These are phyloP conservation scores for Chlorella variabilis DNA, from an alignment of 163 green algal species.

Conservation along the genomic window DNA sequence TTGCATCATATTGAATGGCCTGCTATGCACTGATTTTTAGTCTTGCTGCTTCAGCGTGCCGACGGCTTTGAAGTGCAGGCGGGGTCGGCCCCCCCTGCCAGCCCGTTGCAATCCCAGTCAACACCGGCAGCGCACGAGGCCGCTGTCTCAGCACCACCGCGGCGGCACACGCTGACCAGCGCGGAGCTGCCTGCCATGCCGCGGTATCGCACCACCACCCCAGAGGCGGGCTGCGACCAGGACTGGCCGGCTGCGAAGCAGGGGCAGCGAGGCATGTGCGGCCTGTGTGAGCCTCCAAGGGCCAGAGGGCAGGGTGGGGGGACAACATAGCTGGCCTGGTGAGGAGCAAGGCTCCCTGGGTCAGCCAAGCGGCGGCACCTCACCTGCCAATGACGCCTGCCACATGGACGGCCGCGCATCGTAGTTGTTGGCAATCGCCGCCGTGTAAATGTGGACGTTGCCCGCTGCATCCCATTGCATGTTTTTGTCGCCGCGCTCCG, in stretches of 20 bases:
- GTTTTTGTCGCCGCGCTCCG: not conserved
- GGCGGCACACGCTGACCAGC: not conserved
- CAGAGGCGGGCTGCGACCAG: not conserved
- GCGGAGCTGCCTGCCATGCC: not conserved
- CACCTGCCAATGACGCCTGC: no score
- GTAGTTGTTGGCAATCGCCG: not conserved
- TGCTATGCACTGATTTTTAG: no score
- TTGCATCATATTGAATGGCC: no score
- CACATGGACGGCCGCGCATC: no score
- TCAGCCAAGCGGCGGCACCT: no score
- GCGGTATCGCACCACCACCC: not conserved
- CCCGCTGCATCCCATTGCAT: not conserved
- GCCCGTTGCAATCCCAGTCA: conserved; percentile 22
- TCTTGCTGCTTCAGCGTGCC: no score
- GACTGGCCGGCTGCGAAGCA: not conserved
- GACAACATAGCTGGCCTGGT: no score
- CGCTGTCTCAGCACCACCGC: not conserved
- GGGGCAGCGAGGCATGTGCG: not conserved
- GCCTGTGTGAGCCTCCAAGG: no score
- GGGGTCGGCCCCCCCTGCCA: not conserved
- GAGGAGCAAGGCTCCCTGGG: no score
- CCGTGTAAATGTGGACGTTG: not conserved
- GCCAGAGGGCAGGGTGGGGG: not conserved
- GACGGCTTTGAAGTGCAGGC: no score
- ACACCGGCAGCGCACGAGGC: not conserved